Evolutionary conservation across 345 rosid genomes (phyloP).

Genomic region (Eucalyptus cloeziana): DNA sequence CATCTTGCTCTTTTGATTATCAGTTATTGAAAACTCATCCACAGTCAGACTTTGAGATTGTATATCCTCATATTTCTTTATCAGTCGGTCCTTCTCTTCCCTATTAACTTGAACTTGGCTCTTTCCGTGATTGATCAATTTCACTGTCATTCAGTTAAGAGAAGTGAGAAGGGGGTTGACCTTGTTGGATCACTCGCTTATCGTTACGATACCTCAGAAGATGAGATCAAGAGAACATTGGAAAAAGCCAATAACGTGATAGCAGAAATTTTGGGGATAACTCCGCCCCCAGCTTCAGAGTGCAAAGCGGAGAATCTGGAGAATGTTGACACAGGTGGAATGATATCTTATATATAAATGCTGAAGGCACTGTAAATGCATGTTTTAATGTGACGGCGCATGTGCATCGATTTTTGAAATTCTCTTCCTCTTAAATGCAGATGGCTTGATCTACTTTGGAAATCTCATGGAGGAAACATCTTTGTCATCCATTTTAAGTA

Average conservation of each 20-base stretch:
- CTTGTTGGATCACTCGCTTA: slow-evolving; percentile 82
- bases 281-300: slow-evolving; percentile 46
- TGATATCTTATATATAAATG: not conserved
- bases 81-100: not conserved
- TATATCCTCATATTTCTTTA: not conserved
- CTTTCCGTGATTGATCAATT: not conserved
- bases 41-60: not conserved
- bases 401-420: not conserved
- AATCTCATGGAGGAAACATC: slow-evolving; percentile 77
- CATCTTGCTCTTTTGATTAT: not conserved
- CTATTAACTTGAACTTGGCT: not conserved
- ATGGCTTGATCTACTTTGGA: slow-evolving; percentile 80
- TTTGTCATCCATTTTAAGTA: slow-evolving; percentile 40
- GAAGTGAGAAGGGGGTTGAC: slow-evolving; percentile 65
- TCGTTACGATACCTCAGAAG: slow-evolving; percentile 69
- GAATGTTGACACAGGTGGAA: slow-evolving; percentile 50
- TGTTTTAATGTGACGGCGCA: not conserved
- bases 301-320: slow-evolving; percentile 53
- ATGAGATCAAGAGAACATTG: slow-evolving; percentile 61
- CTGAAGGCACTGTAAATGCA: not conserved
- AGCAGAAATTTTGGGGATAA: slow-evolving; percentile 49
- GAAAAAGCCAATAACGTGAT: slow-evolving; percentile 58
- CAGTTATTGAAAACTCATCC: not conserved
- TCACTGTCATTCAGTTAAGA: slow-evolving; percentile 42
- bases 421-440: slow-evolving; percentile 17